Base-by-base conservation (phyloP, 202 grass and related monocot genomes). In the Carex sylvatica region DNA sequence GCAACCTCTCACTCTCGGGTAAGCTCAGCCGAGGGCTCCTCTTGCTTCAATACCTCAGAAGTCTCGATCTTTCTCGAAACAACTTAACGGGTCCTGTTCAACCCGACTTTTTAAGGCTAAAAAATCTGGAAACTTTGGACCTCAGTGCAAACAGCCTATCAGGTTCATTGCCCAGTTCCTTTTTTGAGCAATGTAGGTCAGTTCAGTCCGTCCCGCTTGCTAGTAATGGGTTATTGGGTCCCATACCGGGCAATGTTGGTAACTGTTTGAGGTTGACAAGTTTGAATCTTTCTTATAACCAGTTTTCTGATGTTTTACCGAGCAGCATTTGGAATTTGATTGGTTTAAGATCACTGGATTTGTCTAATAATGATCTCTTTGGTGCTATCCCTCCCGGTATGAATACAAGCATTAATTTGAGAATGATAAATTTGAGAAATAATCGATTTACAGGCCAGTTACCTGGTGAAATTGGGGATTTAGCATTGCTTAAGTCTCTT, bases 251-350 rank as follows among this genome's bases (percentile, higher is more conserved):
- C 13, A 85, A 85, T 52, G 85, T 95, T 42, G 77, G 87, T 9
- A 83, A 87, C 56, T 99, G 96, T 88, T 81, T 88, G 0, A 89
- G 91, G 42, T 84, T 99, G 61, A 78, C 88, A 7, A 86, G 77
- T 61, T 85, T 99, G 74, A 95, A 99, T 90, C 82, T 99, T 84
- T 95, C 96, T 0, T 84, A 82, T 64, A 99, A 99, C 88, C 86
- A 82, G 72, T 84, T 98, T 20, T 90, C 91, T 0, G 91, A 89
- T 1, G 85, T 87, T 44, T 86, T 99, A 54, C 93, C 91, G 0
- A 81, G 85, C 11, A 84, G 84, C 12, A 82, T 99, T 85, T 99
- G 96, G 96, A 90, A 89, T 59, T 28, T 99, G 67, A 82, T 90
- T 3, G 77, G 87, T 11, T 88, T 99, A 30, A 90, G 93, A 10